These are phyloP conservation scores for Pseudopithomyces maydicus DNA, from an alignment of 2,329 filamentous ascomycete genomes.

Conservation along the genomic window DNA sequence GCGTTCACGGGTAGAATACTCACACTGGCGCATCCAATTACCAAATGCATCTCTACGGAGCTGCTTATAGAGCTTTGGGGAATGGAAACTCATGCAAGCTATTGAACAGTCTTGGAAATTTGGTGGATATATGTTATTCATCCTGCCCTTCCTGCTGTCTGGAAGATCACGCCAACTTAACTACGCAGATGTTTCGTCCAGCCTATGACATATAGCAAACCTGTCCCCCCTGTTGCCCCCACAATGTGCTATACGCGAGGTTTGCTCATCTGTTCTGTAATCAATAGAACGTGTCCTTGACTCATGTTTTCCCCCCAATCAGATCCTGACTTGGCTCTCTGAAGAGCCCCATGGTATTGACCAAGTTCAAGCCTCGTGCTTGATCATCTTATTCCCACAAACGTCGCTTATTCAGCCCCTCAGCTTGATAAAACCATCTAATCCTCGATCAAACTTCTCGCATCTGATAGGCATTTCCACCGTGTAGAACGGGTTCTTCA, in stretches of 20 bases:
- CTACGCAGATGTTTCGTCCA: no score
- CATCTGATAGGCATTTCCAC: constrained; percentile 96
- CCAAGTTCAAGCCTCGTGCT: neutral
- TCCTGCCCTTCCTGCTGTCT: no score
- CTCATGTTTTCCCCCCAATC: no score
- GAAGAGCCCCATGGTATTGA: neutral
- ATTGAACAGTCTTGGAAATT: neutral
- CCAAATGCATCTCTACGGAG: constrained; percentile 1
- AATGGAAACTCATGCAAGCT: neutral
- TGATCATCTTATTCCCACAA: neutral
- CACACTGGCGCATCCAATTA: constrained; percentile 18
- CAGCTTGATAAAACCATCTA: constrained; percentile 76
- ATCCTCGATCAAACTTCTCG: constrained; percentile 89
- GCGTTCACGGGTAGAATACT: constrained; percentile 31
- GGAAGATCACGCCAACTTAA: no score
- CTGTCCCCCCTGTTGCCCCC: no score
- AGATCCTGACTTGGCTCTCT: neutral
- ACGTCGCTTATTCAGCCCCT: constrained; percentile 29
- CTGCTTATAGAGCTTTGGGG: neutral
- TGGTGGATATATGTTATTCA: neutral
- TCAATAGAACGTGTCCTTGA: no score
- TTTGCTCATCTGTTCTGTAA: no score
- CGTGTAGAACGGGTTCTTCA: constrained; percentile 99
- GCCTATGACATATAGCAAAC: no score
- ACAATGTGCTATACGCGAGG: no score